Conservation (phyloP, 2,329 filamentous ascomycete genomes). For the Ceratocystis huliohia region DNA sequence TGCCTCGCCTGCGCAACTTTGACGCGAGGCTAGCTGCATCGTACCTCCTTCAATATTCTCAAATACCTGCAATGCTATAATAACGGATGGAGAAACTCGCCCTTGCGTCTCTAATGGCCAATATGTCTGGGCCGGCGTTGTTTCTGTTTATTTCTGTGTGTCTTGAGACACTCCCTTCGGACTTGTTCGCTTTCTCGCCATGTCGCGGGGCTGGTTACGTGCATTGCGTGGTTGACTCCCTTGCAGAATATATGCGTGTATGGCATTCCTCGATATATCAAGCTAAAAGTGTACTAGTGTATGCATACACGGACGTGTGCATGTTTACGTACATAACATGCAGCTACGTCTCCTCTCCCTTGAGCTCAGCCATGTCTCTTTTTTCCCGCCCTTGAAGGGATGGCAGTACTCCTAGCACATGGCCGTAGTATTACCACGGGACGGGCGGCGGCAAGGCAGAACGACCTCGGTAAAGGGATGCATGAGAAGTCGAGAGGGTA, state of each 20-base stretch:
- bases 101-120: not conserved
- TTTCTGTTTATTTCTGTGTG: no score
- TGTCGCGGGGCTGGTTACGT: not conserved
- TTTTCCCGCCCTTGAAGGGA: not conserved
- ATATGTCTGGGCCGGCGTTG: no score
- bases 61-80: no score
- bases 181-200: not conserved
- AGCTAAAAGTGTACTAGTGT: not conserved
- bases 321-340: not conserved
- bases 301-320: not conserved
- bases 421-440: not conserved
- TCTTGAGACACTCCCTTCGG: slow-evolving; percentile 7
- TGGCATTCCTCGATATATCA: not conserved
- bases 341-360: not conserved
- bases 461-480: not conserved
- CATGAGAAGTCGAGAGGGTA: not conserved
- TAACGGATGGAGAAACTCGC: not conserved
- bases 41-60: no score
- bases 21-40: no score
- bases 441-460: not conserved
- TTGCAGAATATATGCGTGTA: not conserved
- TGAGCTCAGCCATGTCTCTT: not conserved
- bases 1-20: no score
- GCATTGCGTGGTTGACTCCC: not conserved
- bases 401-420: not conserved